phyloP scores from a whole-genome alignment of 2,329 filamentous ascomycete genomes.

The Pseudogymnoascus sp. region DNA sequence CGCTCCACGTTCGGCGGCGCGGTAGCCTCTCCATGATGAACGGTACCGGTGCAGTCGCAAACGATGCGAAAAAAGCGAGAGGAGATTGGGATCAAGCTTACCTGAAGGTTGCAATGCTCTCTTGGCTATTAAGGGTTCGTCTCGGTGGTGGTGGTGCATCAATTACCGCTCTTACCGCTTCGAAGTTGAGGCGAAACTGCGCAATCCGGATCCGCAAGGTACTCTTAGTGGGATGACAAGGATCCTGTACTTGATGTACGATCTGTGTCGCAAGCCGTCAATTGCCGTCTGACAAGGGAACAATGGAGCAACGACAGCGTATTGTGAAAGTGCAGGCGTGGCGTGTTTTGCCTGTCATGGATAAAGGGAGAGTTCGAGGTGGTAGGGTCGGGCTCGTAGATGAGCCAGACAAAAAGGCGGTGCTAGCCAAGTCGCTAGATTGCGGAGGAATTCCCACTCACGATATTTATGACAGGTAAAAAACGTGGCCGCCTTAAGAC shows the following conservation, averaged over 20 bases:
- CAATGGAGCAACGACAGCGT: background rate
- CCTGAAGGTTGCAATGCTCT: background rate
- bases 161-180: background rate
- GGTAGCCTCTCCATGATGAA: background rate
- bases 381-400: background rate
- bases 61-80: background rate
- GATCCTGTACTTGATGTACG: background rate
- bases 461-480: background rate
- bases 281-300: background rate
- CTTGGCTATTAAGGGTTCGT: background rate
- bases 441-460: background rate
- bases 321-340: slow-evolving; percentile 4
- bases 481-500: background rate
- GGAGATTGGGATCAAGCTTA: background rate
- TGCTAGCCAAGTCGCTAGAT: background rate
- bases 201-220: background rate
- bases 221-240: background rate
- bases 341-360: background rate
- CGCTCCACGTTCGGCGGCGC: background rate
- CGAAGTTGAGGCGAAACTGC: slow-evolving; percentile 5
- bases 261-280: slow-evolving; percentile 6
- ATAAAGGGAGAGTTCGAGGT: background rate
- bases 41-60: background rate
- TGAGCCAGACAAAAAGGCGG: background rate
- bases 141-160: background rate